Evolutionary conservation across 2,329 filamentous ascomycete genomes (phyloP).

Genomic region (Fusarium duplospermum): DNA sequence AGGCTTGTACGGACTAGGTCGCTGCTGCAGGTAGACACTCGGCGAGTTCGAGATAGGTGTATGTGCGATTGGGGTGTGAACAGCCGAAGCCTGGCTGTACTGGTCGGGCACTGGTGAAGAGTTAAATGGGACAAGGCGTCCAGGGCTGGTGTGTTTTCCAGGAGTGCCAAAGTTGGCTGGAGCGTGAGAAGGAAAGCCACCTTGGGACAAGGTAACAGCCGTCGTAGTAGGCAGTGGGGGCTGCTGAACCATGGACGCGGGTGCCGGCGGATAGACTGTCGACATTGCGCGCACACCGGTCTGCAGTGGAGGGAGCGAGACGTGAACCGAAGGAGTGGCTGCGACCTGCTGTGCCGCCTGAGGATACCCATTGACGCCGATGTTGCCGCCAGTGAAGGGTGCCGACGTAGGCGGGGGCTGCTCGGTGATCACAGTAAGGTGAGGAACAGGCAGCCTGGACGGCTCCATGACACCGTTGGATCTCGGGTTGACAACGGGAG

Average conservation of each 20-base stretch:
- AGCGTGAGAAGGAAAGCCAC: slow-evolving; percentile 45
- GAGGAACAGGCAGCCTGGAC: slow-evolving; percentile 74
- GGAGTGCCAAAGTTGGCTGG: slow-evolving; percentile 61
- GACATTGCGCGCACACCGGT: slow-evolving; percentile 78
- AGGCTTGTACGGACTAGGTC: slow-evolving; percentile 92
- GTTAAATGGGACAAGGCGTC: slow-evolving; percentile 57
- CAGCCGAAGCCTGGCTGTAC: slow-evolving; percentile 63
- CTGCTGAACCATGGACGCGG: slow-evolving; percentile 55
- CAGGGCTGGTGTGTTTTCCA: slow-evolving; percentile 65
- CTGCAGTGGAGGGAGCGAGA: slow-evolving; percentile 73
- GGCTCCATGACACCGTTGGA: slow-evolving; percentile 39
- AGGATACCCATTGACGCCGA: slow-evolving; percentile 54
- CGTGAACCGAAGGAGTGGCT: slow-evolving; percentile 44
- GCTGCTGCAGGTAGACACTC: slow-evolving; percentile 86
- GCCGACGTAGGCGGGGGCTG: slow-evolving; percentile 37
- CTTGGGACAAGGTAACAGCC: slow-evolving; percentile 36
- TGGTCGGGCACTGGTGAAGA: slow-evolving; percentile 79
- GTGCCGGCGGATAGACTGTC: slow-evolving; percentile 74
- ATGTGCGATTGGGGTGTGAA: slow-evolving; percentile 67
- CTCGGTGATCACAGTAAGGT: slow-evolving; percentile 73
- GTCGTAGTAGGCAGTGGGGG: slow-evolving; percentile 43
- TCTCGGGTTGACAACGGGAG: slow-evolving; percentile 35
- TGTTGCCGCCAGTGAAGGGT: slow-evolving; percentile 48
- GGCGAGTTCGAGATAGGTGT: slow-evolving; percentile 84
- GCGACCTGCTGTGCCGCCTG: slow-evolving; percentile 47